phyloP scores from a whole-genome alignment of 2,329 filamentous ascomycete genomes.

The Neofusicoccum sp. region DNA sequence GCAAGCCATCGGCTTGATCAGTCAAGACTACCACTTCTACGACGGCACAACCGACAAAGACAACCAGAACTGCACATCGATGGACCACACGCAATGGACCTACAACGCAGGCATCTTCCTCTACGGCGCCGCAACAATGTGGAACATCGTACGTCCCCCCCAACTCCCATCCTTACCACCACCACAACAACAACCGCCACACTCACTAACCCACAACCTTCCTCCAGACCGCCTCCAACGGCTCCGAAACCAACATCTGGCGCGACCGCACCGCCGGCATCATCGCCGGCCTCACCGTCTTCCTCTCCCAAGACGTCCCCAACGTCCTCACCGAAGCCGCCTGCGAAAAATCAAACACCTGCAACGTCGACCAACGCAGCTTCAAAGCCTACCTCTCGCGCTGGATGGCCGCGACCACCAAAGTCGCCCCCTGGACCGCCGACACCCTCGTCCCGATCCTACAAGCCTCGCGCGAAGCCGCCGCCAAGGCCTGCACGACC shows the following conservation, averaged over 20 bases:
- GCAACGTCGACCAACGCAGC: conserved; percentile 48
- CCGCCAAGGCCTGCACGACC: conserved; percentile 55
- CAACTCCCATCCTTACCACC: too few species aligned
- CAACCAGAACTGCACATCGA: conserved; percentile 39
- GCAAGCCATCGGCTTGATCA: conserved; percentile 55
- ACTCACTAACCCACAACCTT: neutral
- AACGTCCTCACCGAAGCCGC: conserved; percentile 49
- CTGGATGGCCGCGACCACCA: conserved; percentile 43
- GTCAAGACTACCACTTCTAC: conserved; percentile 40
- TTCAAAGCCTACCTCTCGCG: conserved; percentile 47
- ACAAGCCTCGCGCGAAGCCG: conserved; percentile 54
- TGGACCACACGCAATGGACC: conserved; percentile 47
- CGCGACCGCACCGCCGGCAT: conserved; percentile 30
- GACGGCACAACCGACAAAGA: conserved; percentile 43
- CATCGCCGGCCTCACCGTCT: conserved; percentile 42
- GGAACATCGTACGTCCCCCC: conserved; percentile 42
- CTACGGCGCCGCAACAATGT: conserved; percentile 48
- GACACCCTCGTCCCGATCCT: conserved; percentile 52
- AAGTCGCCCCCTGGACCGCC: conserved; percentile 39
- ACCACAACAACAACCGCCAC: too few species aligned
- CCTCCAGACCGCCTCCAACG: neutral
- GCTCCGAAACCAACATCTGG: conserved; percentile 16
- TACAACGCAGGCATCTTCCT: conserved; percentile 49
- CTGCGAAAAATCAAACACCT: conserved; percentile 46
- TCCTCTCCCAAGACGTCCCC: conserved; percentile 31